Conservation (phyloP, 306 rosid genomes). For the Hippophae gyantsensis region DNA sequence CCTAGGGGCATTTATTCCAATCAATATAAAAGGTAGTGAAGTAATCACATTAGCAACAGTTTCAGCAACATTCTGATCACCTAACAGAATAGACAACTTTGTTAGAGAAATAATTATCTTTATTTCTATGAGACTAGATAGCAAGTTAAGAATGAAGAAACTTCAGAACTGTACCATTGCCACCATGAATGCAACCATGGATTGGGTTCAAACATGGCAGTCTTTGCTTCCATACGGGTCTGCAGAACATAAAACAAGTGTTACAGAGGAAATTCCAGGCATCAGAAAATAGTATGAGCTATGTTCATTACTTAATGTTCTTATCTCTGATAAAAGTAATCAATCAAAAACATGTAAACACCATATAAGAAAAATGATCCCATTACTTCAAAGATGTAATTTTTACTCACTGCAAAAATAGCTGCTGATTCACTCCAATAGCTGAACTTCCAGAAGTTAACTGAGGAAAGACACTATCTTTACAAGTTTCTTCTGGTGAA, state of each 20-base stretch:
- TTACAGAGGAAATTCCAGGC: slow-evolving; percentile 1
- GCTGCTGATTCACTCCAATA: slow-evolving; percentile 38
- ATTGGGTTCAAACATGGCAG: slow-evolving; percentile 78
- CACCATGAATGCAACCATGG: slow-evolving; percentile 60
- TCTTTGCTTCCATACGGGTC: slow-evolving; percentile 71
- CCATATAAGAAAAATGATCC: not conserved
- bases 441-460: slow-evolving; percentile 33
- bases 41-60: slow-evolving; percentile 79
- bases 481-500: slow-evolving; percentile 36
- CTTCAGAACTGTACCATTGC: not conserved
- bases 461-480: slow-evolving; percentile 27
- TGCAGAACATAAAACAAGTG: slow-evolving; percentile 27
- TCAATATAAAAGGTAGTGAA: slow-evolving; percentile 75
- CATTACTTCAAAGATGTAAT: not conserved
- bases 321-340: no score
- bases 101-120: not conserved
- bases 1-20: slow-evolving; percentile 89
- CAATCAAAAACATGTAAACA: not conserved
- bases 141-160: not conserved
- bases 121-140: not conserved
- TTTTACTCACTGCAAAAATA: slow-evolving; percentile 76
- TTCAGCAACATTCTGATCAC: slow-evolving; percentile 62
- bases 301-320: not conserved
- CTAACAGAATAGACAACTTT: slow-evolving; percentile 28
- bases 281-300: not conserved